phyloP scores from a whole-genome alignment of 2,329 filamentous ascomycete genomes.

The Sporothrix pallida region DNA sequence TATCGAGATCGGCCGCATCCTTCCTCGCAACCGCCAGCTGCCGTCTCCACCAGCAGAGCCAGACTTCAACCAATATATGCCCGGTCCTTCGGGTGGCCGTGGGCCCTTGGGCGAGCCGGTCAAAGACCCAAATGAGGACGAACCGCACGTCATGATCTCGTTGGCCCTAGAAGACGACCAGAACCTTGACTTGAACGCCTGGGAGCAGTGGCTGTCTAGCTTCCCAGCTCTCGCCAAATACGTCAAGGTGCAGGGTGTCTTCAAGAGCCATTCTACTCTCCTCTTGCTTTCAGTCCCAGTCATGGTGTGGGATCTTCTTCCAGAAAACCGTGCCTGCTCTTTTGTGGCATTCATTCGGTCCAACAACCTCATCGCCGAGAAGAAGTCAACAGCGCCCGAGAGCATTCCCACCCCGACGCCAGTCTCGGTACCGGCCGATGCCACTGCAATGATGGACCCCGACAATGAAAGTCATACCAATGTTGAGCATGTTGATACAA shows the following conservation, averaged over 20 bases:
- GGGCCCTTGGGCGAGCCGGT: conserved; percentile 36
- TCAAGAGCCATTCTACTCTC: conserved; percentile 66
- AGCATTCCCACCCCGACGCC: background rate
- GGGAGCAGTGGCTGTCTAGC: conserved; percentile 62
- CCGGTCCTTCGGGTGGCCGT: conserved; percentile 35
- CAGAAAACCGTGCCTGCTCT: conserved; percentile 61
- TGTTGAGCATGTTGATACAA: background rate
- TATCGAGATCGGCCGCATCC: conserved; percentile 58
- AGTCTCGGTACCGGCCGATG: background rate
- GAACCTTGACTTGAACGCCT: conserved; percentile 61
- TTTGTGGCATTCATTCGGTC: conserved; percentile 66
- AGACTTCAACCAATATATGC: conserved; percentile 35
- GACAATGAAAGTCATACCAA: conserved; percentile 7
- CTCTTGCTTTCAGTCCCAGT: conserved; percentile 64
- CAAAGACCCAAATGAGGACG: conserved; percentile 58
- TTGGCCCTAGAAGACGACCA: conserved; percentile 64
- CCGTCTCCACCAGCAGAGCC: conserved; percentile 47
- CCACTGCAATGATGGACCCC: background rate
- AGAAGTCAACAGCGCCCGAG: conserved; percentile 35
- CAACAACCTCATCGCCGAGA: conserved; percentile 56
- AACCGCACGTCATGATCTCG: conserved; percentile 66
- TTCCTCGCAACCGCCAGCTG: conserved; percentile 46
- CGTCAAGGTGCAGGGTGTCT: conserved; percentile 65
- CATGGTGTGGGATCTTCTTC: conserved; percentile 64
- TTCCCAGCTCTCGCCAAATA: conserved; percentile 65